phyloP scores from a whole-genome alignment of 1,139 yeast genomes.

The Nakaseomyces nivariensis region DNA sequence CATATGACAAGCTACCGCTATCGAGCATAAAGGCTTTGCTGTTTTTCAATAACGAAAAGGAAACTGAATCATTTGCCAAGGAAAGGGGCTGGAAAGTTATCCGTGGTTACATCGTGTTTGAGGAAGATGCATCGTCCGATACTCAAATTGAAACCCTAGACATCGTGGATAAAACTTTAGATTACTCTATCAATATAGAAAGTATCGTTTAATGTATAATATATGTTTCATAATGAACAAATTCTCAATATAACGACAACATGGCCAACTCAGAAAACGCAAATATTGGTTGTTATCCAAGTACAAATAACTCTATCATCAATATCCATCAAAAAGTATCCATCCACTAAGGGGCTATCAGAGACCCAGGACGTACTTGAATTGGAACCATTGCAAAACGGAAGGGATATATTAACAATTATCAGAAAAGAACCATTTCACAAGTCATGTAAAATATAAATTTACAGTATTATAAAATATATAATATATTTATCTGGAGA shows the following conservation, averaged over 20 bases:
- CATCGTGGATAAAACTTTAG: slow-evolving; percentile 23
- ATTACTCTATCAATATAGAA: slow-evolving; percentile 28
- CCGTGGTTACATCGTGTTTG: slow-evolving; percentile 53
- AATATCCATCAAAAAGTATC: not conserved
- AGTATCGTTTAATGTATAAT: slow-evolving; percentile 21
- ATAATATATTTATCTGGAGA: slow-evolving; percentile 1
- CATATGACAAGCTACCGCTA: slow-evolving; percentile 67
- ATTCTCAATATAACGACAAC: not conserved
- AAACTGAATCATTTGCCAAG: slow-evolving; percentile 50
- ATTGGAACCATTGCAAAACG: no score
- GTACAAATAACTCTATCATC: not conserved
- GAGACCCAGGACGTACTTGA: no score
- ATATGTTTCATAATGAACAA: not conserved
- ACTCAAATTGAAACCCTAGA: slow-evolving; percentile 11
- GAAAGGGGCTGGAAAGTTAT: slow-evolving; percentile 54
- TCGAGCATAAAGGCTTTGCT: slow-evolving; percentile 75
- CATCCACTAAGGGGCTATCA: no score
- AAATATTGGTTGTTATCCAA: no score
- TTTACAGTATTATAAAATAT: not conserved
- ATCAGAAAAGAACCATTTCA: not conserved
- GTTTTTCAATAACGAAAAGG: slow-evolving; percentile 62
- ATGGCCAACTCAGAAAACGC: no score
- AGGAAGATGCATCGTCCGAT: slow-evolving; percentile 22
- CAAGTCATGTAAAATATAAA: slow-evolving; percentile 1
- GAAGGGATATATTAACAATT: no score